These are phyloP conservation scores for Chrysosporium queenslandicum DNA, from an alignment of 2,329 filamentous ascomycete genomes.

Conservation along the genomic window DNA sequence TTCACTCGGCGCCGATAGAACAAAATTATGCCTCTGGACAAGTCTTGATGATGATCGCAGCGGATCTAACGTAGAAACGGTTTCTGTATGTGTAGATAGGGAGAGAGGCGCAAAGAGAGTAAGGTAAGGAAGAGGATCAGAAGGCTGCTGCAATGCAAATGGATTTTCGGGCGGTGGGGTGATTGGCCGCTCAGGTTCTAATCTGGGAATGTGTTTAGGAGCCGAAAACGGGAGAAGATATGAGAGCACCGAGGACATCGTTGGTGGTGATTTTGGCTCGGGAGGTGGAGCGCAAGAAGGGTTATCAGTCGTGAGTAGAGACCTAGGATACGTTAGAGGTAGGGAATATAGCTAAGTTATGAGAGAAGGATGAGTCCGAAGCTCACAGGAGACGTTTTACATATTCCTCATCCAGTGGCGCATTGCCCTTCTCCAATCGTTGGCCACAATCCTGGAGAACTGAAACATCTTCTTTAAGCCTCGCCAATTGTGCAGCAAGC, in stretches of 20 bases:
- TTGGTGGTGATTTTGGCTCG: slow-evolving; percentile 18
- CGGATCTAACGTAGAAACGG: slow-evolving; percentile 7
- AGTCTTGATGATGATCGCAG: slow-evolving; percentile 19
- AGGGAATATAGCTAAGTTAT: no score
- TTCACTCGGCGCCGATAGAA: slow-evolving; percentile 28
- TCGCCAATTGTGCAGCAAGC: slow-evolving; percentile 47
- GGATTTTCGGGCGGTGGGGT: slow-evolving; percentile 52
- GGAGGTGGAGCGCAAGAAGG: slow-evolving; percentile 21
- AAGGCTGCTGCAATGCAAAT: slow-evolving; percentile 44
- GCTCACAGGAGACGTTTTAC: slow-evolving; percentile 29
- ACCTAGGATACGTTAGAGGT: slow-evolving; percentile 25
- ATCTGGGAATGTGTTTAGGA: slow-evolving; percentile 18
- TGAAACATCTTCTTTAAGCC: slow-evolving; percentile 50
- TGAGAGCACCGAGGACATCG: slow-evolving; percentile 32
- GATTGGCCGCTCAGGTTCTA: background rate
- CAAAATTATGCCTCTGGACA: slow-evolving; percentile 29
- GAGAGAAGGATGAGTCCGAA: no score
- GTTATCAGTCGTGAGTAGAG: slow-evolving; percentile 25
- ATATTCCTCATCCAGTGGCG: slow-evolving; percentile 29
- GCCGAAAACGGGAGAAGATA: slow-evolving; percentile 34
- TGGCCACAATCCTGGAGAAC: slow-evolving; percentile 51
- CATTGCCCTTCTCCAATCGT: slow-evolving; percentile 37
- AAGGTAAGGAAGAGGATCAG: slow-evolving; percentile 57
- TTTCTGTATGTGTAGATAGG: slow-evolving; percentile 35
- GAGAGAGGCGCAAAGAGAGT: slow-evolving; percentile 60